A percentile compares a stretch with the other conserved stretches of the same genome.
These are phyloP conservation scores for Stephania yunnanensis DNA, from an alignment of 164 flowering plant genomes.

Conservation along the genomic window DNA sequence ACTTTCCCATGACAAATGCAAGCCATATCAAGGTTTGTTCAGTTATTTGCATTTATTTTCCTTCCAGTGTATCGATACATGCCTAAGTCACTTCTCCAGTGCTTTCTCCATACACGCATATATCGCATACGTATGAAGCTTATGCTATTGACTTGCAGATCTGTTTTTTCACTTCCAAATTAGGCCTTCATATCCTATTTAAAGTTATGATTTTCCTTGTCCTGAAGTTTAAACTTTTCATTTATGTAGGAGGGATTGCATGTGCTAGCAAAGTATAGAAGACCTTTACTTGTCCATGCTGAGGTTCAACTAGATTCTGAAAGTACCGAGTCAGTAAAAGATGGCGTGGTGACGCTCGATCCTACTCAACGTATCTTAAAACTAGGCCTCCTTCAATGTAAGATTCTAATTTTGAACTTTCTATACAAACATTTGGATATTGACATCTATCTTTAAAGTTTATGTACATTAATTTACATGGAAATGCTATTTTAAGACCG, in stretches of 20 bases:
- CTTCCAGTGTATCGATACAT: neutral
- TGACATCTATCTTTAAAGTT: too few species aligned
- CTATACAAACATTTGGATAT: too few species aligned
- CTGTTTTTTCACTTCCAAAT: neutral
- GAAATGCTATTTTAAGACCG: too few species aligned
- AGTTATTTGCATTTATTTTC: constrained; percentile 2
- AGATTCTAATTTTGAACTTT: constrained; percentile 12
- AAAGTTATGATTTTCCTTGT: neutral
- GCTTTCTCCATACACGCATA: too few species aligned
- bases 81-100: too few species aligned
- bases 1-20: constrained; percentile 92
- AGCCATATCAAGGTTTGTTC: constrained; percentile 81
- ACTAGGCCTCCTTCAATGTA: constrained; percentile 85
- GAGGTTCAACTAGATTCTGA: constrained; percentile 54
- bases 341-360: constrained; percentile 36
- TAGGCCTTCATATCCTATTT: neutral
- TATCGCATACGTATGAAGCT: too few species aligned
- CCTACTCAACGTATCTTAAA: constrained; percentile 76
- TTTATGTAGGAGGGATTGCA: constrained; percentile 60
- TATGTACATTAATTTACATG: too few species aligned
- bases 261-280: constrained; percentile 69
- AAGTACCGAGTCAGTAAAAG: constrained; percentile 21
- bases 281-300: constrained; percentile 96
- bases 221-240: constrained; percentile 6
- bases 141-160: too few species aligned